Evolutionary conservation across 495 filamentous ascomycete genomes (phyloP), one percentile per base, ranked within the genome.

Genomic region (Rhypophila decipiens): DNA sequence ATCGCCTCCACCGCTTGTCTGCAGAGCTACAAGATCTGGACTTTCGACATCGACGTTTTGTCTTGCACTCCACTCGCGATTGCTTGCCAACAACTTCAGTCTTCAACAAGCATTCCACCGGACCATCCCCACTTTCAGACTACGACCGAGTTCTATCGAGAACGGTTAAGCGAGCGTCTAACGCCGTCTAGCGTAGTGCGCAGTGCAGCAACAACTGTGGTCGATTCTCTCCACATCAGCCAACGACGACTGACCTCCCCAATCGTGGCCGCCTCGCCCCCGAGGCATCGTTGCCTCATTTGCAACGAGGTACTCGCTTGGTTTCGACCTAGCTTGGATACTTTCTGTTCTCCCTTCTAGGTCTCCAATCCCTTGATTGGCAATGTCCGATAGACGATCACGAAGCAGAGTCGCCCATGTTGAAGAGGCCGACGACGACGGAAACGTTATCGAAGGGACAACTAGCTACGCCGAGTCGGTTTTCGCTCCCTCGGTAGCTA

Each of bases 371-470:
- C n/a, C n/a, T 52, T 52, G 41, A 39, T 31, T 42, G 45, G 54
- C 57, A 57, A 66, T 66, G 61, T 57, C 59, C 33, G 49, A 51
- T 34, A 41, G 47, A 39, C 51, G 37, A 40, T n/a, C n/a, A n/a
- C n/a, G n/a, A n/a, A n/a, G n/a, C n/a, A 42, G 42, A 36, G 50
- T 66, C 55, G 73, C 74, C 54, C 73, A 65, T 56, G 63, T 75
- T 23, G 70, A 75, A 36, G 76, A 79, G 47, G 67, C 58, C 11
- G 76, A 77, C 57, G 68, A 74, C 23, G 44, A 38, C 5, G 74
- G 68, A 34, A 62, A 63, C 22, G 27, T 57, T 22, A 61, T 73
- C 13, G 61, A 67, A 44, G 73, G 65, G 38, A 64, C 61, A 24
- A 47, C 56, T 49, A 67, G 56, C 34, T 64, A 66, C 59, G 64